Conservation (phyloP, 2,329 filamentous ascomycete genomes). For the Alternaria sp. region DNA sequence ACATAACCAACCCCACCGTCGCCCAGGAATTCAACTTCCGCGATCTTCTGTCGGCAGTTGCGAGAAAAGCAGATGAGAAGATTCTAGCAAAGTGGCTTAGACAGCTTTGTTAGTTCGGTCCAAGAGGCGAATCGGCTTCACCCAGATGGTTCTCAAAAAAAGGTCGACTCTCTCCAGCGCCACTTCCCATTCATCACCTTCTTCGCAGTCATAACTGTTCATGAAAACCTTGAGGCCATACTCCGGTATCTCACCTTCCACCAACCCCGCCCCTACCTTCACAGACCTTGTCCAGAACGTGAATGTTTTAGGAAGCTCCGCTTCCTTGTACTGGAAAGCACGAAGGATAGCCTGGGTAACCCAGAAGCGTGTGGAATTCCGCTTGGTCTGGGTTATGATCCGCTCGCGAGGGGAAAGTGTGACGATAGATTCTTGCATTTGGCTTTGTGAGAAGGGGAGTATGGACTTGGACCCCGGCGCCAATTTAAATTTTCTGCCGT, state of each 20-base stretch:
- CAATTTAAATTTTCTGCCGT: constrained; percentile 54
- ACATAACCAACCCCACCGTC: too few relatives aligned
- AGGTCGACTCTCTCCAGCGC: constrained; percentile 49
- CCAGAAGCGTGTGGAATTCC: constrained; percentile 59
- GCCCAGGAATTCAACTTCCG: too few relatives aligned
- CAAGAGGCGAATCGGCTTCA: constrained; percentile 53
- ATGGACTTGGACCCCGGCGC: constrained; percentile 25
- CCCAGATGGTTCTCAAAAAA: constrained; percentile 41
- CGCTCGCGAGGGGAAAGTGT: constrained; percentile 56
- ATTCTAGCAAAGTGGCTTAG: not conserved
- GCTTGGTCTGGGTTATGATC: constrained; percentile 53
- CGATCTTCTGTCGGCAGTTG: too few relatives aligned
- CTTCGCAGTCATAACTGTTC: constrained; percentile 22
- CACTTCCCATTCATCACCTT: constrained; percentile 60
- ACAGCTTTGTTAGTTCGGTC: constrained; percentile 18
- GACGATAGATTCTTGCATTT: constrained; percentile 60
- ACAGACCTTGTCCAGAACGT: constrained; percentile 31
- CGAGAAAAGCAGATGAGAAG: not conserved
- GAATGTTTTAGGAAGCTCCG: constrained; percentile 60
- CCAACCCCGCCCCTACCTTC: not conserved
- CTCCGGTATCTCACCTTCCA: constrained; percentile 29
- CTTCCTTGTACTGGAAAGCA: constrained; percentile 65
- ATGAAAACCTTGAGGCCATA: constrained; percentile 26
- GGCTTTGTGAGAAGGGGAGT: constrained; percentile 61
- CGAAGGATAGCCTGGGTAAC: constrained; percentile 64